Base-by-base conservation (phyloP, 305 asterid genomes). In the Rubia balearica region DNA sequence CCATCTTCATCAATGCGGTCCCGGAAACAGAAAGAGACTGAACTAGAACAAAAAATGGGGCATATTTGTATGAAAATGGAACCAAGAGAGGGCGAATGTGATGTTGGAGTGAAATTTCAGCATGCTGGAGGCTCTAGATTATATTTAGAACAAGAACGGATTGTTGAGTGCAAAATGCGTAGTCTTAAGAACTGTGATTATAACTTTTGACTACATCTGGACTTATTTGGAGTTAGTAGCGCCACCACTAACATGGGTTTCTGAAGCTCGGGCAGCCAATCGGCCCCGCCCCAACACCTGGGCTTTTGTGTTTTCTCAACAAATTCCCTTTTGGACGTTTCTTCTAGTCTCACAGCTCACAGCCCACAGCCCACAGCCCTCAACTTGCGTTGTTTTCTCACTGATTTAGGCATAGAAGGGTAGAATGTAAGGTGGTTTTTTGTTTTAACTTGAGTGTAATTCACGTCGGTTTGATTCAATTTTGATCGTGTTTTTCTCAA, bases 1-100 rank as follows among this genome's bases (percentile, higher is more conserved):
- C 63, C 65, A 74, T 64, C 73, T 76, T 57, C 62, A 42, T 60
- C 62, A 78, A 79, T 65, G 86, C 87, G 69, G 61, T 27, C 6
- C 61, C 46, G 36, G 59, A 27, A 73, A 72, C 41, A 51, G 72
- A 61, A 72, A 14, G 56, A 70, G 72, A 70, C 75, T 80, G 27
- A 36, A 55, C 59, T 55, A 24, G 16, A 16, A 64, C 33, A 8
- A n/a, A 64, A 41, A 41, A 36, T 22, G 14, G 36, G 24, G 41
- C 68, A 38, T 41, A 16, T 64, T 19, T 7, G 68, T 0, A 17
- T 42, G 33, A 21, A n/a, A 64, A 9, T 16, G 60, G 49, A 36
- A 43, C 36, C 38, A 22, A 53, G n/a, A 53, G 9, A 0, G 79
- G 49, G 67, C 41, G 68, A 41, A 46, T 36, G 59, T 21, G 49